Base-by-base conservation (phyloP, 2,329 filamentous ascomycete genomes). In the Pestalotiopsis sp. region DNA sequence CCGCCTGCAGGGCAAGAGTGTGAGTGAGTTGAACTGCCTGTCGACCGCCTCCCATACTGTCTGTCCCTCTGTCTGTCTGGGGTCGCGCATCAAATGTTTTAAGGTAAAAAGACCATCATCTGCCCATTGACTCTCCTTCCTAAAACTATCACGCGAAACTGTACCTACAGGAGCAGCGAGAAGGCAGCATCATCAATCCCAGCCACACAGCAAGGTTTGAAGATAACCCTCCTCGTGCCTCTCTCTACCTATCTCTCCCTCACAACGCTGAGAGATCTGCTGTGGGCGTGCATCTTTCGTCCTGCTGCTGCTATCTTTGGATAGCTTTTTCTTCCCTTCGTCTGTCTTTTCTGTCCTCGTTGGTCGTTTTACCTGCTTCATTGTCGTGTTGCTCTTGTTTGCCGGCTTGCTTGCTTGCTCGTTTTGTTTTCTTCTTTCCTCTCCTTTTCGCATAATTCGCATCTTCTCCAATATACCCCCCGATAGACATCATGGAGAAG, bases 401-500 rank as follows among this genome's bases (percentile, higher is more conserved):
- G 45, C 45, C 6, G 5, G 45, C 45, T 17, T 52, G 57, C 57
- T n/a, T 27, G 20, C 25, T 60, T 23, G 12, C 3, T 60, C 31
- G 31, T 36, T 36, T 62, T 31, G 38, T 38, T 31, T 31, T 36
- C 41, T 17, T 36, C 23, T 62, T 12, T 31, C 45, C n/a, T 23
- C 25, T 27, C 17, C 31, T 45, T 39, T 23, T 25, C 12, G 38
- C 39, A 17, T 20, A 64, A 14, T 52, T 17, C n/a, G 27, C 23
- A n/a, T 38, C 36, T 20, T 36, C n/a, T 41, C 27, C 27, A 62
- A 62, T 38, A 62, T 62, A 62, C 59, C 62, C 38, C 38, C 60
- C 60, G 27, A 36, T 20, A 36, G 38, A 49, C 62, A 64, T 64
- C 20, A 64, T 69, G 65, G 63, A 69, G 61, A 65, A 64, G 45